Base-by-base conservation (phyloP, 2,329 filamentous ascomycete species). In the Trichoderma cornu-damae region DNA sequence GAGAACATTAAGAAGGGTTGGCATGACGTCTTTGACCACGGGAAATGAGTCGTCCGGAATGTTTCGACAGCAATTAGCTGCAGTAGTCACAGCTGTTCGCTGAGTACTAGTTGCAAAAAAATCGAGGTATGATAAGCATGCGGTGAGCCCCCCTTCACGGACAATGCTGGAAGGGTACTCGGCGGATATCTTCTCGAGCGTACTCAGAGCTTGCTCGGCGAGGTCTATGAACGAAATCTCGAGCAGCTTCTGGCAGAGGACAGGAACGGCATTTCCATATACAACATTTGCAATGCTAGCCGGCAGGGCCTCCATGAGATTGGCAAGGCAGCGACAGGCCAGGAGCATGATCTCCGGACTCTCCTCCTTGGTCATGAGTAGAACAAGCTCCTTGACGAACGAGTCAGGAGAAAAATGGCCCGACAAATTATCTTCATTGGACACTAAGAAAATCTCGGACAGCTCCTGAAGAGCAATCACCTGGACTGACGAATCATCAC, bases 91-190 rank as follows among this genome's bases (percentile, higher is more conserved):
- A 6, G 94, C 94, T 12, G 93, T 96, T 63, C 94, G 85, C 73
- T 99, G 94, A 2, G 94, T 97, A 71, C 93, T 94, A 0, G 94
- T 99, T 14, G 93, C 88, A 67, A 99, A 99, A 74, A 99, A 99
- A 70, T 99, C 94, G 58, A 99, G 82, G 69, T 94, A 97, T 0
- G 90, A 95, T 62, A 99, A 76, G 68, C 94, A 99, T n/a, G 94
- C 94, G 1, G 90, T 96, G 61, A 99, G 78, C 9, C 94, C 94
- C 48, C 94, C 95, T 74, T 97, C 94, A 51, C 92, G 88, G 43
- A 99, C 94, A 65, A 99, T 99, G 57, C 90, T 91, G 3, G 89
- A 86, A 1, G 94, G 94, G 68, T 96, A 99, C 69, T 99, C 94
- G 57, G 93, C 85, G 0, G 94, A 99, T 49, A 99, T 96, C 74